Percentiles rank a stretch among this genome's conserved stretches.
These are phyloP conservation scores for Saccharomycopsis javanensis DNA, from an alignment of 805 yeast species.

Conservation along the genomic window DNA sequence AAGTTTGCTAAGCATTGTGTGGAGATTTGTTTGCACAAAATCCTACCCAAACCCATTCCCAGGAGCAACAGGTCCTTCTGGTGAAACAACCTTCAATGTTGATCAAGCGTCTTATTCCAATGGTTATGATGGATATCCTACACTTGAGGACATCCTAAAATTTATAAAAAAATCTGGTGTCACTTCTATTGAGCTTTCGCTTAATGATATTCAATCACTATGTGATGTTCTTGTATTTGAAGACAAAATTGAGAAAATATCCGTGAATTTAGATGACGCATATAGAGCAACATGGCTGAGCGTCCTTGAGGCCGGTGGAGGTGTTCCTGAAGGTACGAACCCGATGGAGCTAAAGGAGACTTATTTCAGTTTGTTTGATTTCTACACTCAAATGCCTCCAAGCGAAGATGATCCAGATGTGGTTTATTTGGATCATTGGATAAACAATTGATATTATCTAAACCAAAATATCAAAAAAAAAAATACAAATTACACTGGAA, in stretches of 20 bases:
- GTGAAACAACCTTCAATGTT: constrained; percentile 19
- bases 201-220: constrained; percentile 64
- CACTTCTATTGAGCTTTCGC: constrained; percentile 69
- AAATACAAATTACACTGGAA: background rate
- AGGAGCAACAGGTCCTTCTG: constrained; percentile 4
- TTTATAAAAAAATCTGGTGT: constrained; percentile 67
- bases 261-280: constrained; percentile 33
- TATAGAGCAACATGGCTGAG: constrained; percentile 82
- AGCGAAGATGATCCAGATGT: constrained; percentile 31
- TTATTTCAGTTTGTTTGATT: constrained; percentile 27
- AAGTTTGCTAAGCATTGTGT: constrained; percentile 68
- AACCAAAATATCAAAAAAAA: background rate
- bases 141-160: constrained; percentile 61
- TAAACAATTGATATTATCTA: constrained; percentile 21
- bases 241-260: constrained; percentile 63
- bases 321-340: constrained; percentile 22
- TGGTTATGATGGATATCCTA: constrained; percentile 53
- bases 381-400: constrained; percentile 33
- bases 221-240: constrained; percentile 86
- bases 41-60: constrained; percentile 46
- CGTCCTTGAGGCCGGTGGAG: constrained; percentile 29
- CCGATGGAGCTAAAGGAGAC: constrained; percentile 14
- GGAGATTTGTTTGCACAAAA: constrained; percentile 73
- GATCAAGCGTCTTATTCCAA: constrained; percentile 40
- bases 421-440: constrained; percentile 42